Percentiles rank a stretch among this genome's conserved stretches.
phyloP scores from a whole-genome alignment of 106 monocot species.

The Dendrobium chrysotoxum region DNA sequence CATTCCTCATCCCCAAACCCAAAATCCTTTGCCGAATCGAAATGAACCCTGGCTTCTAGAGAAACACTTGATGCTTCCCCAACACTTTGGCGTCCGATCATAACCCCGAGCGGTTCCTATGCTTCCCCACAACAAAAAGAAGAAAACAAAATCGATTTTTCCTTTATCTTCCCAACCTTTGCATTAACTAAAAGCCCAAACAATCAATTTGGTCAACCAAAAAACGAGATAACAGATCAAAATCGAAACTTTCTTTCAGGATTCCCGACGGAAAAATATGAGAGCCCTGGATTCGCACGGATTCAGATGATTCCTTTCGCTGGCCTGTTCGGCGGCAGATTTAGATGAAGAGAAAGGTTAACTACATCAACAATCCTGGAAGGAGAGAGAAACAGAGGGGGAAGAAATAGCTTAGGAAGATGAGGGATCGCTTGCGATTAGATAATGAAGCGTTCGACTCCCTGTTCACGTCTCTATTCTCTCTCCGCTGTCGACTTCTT shows the following conservation, averaged over 20 bases:
- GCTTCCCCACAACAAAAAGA: neutral
- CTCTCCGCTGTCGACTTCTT: neutral
- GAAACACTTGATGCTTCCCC: neutral
- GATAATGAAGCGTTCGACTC: neutral
- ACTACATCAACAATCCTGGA: neutral
- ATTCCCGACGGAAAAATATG: neutral
- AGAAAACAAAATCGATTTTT: neutral
- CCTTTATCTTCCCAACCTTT: neutral
- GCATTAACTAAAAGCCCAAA: neutral
- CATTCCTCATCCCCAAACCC: slow-evolving; percentile 26
- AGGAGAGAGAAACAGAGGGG: neutral
- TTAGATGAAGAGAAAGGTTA: neutral
- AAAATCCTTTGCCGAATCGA: neutral
- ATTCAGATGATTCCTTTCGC: neutral
- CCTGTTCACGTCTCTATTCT: slow-evolving; percentile 6
- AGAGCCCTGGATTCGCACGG: slow-evolving; percentile 1
- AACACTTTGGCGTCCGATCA: neutral
- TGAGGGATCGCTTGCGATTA: slow-evolving; percentile 7
- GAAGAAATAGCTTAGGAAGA: neutral
- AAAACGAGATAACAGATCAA: neutral
- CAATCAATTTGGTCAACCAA: neutral
- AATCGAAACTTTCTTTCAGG: slow-evolving; percentile 8
- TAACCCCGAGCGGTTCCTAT: slow-evolving; percentile 3
- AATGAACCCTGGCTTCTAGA: neutral
- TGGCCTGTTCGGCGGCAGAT: neutral